phyloP scores from a whole-genome alignment of 495 filamentous ascomycete genomes.

The Annulohypoxylon moriforme region DNA sequence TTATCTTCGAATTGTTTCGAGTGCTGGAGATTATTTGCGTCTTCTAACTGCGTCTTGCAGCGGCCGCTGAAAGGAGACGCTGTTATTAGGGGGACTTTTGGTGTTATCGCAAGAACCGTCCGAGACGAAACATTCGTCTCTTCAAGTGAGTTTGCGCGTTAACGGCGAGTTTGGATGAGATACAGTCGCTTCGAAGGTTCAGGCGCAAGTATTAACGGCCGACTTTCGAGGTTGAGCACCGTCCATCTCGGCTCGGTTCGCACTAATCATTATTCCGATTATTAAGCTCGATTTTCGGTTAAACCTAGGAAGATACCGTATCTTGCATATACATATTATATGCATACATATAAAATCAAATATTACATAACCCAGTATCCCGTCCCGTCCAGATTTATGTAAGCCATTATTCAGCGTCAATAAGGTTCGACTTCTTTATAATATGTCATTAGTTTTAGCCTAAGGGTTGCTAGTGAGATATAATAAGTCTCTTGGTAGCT shows the following conservation, averaged over 20 bases:
- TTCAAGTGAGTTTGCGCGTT: background rate
- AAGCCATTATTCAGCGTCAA: background rate
- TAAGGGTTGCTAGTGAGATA: background rate
- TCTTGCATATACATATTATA: no score
- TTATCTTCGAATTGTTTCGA: constrained; percentile 8
- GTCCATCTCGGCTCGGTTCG: constrained; percentile 18
- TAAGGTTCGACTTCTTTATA: background rate
- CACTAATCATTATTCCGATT: constrained; percentile 10
- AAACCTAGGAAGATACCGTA: background rate
- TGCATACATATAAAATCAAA: no score
- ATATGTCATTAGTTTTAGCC: background rate
- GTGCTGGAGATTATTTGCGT: constrained; percentile 3
- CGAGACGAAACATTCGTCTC: background rate
- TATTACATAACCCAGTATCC: no score
- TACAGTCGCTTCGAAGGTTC: constrained; percentile 7
- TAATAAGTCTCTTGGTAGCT: no score
- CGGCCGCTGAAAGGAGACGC: background rate
- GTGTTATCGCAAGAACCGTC: background rate
- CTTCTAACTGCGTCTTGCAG: background rate
- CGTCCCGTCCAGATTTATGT: no score
- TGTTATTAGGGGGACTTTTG: background rate
- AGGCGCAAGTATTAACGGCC: constrained; percentile 11
- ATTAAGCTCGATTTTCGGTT: background rate
- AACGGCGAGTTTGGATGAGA: background rate
- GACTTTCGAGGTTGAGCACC: constrained; percentile 7